Evolutionary conservation across 164 flowering plant species (phyloP).

Genomic region (Umbellularia californica): DNA sequence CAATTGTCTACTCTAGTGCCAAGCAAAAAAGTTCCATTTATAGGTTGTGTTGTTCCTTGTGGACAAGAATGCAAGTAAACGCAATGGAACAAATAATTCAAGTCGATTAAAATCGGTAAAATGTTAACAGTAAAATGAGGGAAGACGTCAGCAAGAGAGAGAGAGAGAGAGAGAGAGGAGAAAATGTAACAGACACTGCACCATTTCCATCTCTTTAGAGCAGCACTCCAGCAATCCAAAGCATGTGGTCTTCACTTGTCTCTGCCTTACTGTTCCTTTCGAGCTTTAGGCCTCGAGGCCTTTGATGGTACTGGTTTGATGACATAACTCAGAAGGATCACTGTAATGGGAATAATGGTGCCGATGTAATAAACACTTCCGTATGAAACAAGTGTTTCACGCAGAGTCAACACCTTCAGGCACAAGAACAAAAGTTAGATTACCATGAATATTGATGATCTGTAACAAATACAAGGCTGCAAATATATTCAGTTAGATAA

Average conservation of each 20-base stretch:
- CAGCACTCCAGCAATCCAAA: background rate
- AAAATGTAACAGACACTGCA: background rate
- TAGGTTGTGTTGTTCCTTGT: too few relatives aligned
- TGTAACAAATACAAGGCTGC: background rate
- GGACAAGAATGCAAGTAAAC: too few relatives aligned
- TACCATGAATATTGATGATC: background rate
- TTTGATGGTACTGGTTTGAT: slow-evolving; percentile 51
- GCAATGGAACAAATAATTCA: too few relatives aligned
- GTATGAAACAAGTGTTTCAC: slow-evolving; percentile 66
- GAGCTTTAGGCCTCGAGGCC: slow-evolving; percentile 56
- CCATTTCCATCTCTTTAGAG: background rate
- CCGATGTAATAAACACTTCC: slow-evolving; percentile 74
- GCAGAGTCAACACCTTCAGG: slow-evolving; percentile 75
- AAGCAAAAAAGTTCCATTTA: too few relatives aligned
- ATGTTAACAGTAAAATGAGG: too few relatives aligned
- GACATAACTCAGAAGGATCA: slow-evolving; percentile 57
- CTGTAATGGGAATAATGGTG: slow-evolving; percentile 54
- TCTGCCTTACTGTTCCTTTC: slow-evolving; percentile 50
- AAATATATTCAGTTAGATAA: background rate
- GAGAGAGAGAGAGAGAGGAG: background rate
- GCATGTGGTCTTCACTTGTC: background rate
- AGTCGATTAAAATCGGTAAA: too few relatives aligned
- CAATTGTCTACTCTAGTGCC: too few relatives aligned
- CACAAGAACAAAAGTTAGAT: background rate
- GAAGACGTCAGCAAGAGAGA: too few relatives aligned